Evolutionary conservation across 306 rosid species (phyloP), one percentile per base, ranked within the genome.

Genomic region (Malus fusca): DNA sequence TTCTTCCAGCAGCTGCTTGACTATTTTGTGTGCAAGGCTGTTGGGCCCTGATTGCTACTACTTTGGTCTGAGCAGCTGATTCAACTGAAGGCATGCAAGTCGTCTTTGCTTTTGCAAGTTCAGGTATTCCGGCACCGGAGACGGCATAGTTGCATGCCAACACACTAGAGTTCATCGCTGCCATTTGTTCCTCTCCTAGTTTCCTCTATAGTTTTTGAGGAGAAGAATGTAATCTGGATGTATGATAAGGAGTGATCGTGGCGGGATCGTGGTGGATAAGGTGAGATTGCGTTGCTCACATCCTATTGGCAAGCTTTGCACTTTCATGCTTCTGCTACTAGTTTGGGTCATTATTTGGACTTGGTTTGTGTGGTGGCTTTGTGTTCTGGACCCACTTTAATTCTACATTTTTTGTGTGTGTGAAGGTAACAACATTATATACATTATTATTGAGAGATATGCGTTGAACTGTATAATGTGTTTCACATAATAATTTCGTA

Each of bases 201-300:
- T 58, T 21, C 19, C 13, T 14, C 22, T 28, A 7, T 18, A 58
- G 13, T 58, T 22, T 5, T 58, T 25, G 4, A 1, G 7, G 30
- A 58, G 17, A 58, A 58, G 14, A 58, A n/a, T 58, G 40, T 53
- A 55, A 52, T 56, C 22, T 15, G 52, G 59, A 26, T 48, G 4
- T 48, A 72, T 42, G 44, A 83, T 70, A 64, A 67, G 82, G 81
- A 65, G 78, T 44, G 69, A 52, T 40, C 56, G 93, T 88, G 97
- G 97, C 87, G 73, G 76, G 87, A 69, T 89, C 83, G 92, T 92
- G 97, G 99, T 2, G 21, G 55, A 95, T 92, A 95, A 92, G 97
- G 91, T 89, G 84, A 85, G 99, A 90, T 90, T 92, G 79, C 91
- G 87, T 85, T 72, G 30, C 72, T 92, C 89, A 6, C 2, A 48